Evolutionary conservation across 1,284 basidiomycete genomes (phyloP).

Genomic region (Agaricales sp.): DNA sequence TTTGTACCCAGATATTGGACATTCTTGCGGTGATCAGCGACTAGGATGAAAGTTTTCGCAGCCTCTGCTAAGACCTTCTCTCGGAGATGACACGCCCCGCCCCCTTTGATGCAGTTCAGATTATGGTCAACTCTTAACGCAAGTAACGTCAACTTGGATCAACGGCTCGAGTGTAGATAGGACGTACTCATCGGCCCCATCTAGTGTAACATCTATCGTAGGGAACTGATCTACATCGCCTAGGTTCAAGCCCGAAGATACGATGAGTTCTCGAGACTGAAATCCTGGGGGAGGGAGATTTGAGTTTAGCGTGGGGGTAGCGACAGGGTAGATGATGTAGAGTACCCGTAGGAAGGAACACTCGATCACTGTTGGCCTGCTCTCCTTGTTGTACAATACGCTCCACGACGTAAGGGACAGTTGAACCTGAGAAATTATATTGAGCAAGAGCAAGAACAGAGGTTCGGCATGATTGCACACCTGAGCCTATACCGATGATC

Average conservation of each 20-base stretch:
- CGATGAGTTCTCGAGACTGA: slow-evolving; percentile 93
- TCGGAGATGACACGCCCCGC: slow-evolving; percentile 92
- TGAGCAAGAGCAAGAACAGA: slow-evolving; percentile 3
- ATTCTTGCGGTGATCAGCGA: slow-evolving; percentile 95
- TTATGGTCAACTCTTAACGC: slow-evolving; percentile 72
- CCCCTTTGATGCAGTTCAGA: slow-evolving; percentile 96
- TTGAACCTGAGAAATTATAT: slow-evolving; percentile 53
- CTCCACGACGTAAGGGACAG: slow-evolving; percentile 96
- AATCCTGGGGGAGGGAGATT: slow-evolving; percentile 49
- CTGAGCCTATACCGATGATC: slow-evolving; percentile 1
- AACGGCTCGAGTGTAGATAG: background rate
- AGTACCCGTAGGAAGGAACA: slow-evolving; percentile 85
- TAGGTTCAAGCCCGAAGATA: slow-evolving; percentile 68
- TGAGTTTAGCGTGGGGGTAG: too few species aligned
- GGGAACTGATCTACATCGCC: slow-evolving; percentile 93
- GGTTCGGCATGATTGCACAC: background rate
- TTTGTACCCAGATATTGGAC: slow-evolving; percentile 74
- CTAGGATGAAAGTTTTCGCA: slow-evolving; percentile 88
- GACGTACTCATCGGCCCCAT: slow-evolving; percentile 92
- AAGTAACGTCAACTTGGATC: slow-evolving; percentile 6
- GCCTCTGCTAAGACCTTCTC: slow-evolving; percentile 98
- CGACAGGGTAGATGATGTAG: slow-evolving; percentile 6
- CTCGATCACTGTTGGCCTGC: slow-evolving; percentile 66
- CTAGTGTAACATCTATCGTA: slow-evolving; percentile 88
- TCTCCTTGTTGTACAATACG: slow-evolving; percentile 82